These are phyloP conservation scores for Phylloporus sp. DNA, from an alignment of 768 basidiomycete species.

Conservation along the genomic window DNA sequence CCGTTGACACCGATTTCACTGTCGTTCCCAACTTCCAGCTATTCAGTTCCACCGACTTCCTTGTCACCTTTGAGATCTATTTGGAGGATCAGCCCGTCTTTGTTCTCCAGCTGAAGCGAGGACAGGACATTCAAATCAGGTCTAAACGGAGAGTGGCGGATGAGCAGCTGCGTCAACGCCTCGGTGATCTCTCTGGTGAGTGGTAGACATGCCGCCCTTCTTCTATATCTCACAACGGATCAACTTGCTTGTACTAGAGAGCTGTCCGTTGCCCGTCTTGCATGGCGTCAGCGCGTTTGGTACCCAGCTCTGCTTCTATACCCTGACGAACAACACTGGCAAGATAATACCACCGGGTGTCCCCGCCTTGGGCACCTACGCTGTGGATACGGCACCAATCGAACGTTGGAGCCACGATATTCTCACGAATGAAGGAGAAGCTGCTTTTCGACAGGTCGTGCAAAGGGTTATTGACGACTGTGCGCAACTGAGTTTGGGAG, in stretches of 20 bases:
- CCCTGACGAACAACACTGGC: not conserved
- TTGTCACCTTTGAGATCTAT: not conserved
- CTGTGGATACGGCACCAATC: not conserved
- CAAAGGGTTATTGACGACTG: too few species aligned
- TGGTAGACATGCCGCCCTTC: too few species aligned
- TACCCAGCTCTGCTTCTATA: not conserved
- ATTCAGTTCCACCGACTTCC: not conserved
- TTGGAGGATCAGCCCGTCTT: not conserved
- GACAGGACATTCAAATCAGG: not conserved
- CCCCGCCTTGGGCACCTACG: not conserved
- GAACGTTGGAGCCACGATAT: not conserved
- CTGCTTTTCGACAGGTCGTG: not conserved
- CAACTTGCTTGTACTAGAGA: too few species aligned
- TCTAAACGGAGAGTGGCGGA: not conserved
- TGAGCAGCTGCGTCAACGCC: not conserved
- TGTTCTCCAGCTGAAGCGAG: not conserved
- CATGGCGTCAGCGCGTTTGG: not conserved
- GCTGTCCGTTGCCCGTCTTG: not conserved
- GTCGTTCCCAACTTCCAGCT: not conserved
- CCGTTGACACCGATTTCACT: not conserved
- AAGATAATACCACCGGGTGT: not conserved
- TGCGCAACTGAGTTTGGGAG: too few species aligned
- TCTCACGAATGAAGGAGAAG: not conserved
- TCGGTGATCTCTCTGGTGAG: not conserved
- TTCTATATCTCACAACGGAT: too few species aligned